Conservation (phyloP, 192 early-diverging fungal genomes). For the Podila epigama region DNA sequence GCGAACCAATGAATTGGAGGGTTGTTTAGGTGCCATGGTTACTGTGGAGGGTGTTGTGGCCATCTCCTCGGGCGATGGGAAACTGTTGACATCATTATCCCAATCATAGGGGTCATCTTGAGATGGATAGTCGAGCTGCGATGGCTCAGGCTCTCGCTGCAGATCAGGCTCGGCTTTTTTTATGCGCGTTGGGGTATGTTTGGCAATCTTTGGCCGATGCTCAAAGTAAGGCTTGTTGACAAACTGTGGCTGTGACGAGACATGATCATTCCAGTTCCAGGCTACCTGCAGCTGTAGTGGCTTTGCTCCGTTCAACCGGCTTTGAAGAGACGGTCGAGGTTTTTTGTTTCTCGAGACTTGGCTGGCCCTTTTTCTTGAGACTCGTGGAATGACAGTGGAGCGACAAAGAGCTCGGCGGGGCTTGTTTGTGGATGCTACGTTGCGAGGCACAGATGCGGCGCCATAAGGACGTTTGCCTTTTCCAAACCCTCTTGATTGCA, state of each 20-base stretch:
- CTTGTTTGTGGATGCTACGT: neutral
- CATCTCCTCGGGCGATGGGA: neutral
- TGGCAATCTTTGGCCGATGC: neutral
- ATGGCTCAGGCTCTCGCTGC: neutral
- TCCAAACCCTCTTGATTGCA: too few species aligned
- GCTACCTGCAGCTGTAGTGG: conserved; percentile 6
- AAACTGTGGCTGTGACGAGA: conserved; percentile 7
- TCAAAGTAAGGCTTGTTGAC: conserved; percentile 23
- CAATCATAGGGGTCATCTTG: neutral
- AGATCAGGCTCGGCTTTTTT: neutral
- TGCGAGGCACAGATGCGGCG: too few species aligned
- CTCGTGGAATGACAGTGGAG: neutral
- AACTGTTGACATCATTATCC: neutral
- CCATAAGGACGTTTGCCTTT: too few species aligned
- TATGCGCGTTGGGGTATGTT: neutral
- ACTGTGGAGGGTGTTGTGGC: neutral
- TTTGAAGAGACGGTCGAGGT: too few species aligned
- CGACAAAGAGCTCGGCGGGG: neutral
- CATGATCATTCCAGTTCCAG: neutral
- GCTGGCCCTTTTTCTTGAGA: neutral
- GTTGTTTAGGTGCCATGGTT: neutral
- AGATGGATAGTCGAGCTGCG: neutral
- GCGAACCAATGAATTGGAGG: neutral
- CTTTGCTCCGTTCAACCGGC: too few species aligned
- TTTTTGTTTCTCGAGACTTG: neutral